phyloP scores from a whole-genome alignment of 1,284 basidiomycete species.

The Singerocomus inundabilis region DNA sequence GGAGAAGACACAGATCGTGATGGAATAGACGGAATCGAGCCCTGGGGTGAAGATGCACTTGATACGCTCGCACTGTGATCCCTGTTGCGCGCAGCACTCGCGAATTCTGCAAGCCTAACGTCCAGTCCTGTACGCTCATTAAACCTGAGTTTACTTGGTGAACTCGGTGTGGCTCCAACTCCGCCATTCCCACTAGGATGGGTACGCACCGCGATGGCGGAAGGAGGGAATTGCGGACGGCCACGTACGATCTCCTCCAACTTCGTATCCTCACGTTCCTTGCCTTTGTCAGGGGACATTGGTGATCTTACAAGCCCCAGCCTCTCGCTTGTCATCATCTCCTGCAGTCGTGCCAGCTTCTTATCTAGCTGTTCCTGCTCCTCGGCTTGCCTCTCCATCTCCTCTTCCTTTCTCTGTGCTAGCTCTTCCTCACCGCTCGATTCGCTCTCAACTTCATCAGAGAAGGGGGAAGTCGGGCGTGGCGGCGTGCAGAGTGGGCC shows the following conservation, averaged over 20 bases:
- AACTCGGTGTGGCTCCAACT: slow-evolving; percentile 3
- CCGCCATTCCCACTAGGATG: slow-evolving; percentile 1
- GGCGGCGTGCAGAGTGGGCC: slow-evolving; percentile 29
- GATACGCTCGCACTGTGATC: slow-evolving; percentile 66
- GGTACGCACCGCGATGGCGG: slow-evolving; percentile 25
- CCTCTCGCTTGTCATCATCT: slow-evolving; percentile 67
- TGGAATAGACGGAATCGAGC: slow-evolving; percentile 75
- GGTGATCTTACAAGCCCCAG: slow-evolving; percentile 65
- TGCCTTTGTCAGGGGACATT: slow-evolving; percentile 23
- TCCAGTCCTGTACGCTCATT: slow-evolving; percentile 28
- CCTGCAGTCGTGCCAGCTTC: slow-evolving; percentile 64
- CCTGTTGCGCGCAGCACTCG: slow-evolving; percentile 19
- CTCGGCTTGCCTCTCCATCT: slow-evolving; percentile 61
- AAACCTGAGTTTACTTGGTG: slow-evolving; percentile 18
- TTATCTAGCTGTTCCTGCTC: slow-evolving; percentile 62
- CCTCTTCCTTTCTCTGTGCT: slow-evolving; percentile 58
- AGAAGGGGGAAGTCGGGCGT: slow-evolving; percentile 46
- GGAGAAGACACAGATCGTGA: slow-evolving; percentile 56
- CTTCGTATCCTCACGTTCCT: slow-evolving; percentile 16
- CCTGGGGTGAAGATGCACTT: slow-evolving; percentile 65
- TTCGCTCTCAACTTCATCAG: slow-evolving; percentile 37
- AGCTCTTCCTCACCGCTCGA: slow-evolving; percentile 59
- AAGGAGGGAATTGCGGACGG: slow-evolving; percentile 34
- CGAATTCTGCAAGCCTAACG: slow-evolving; percentile 34
- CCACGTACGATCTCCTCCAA: slow-evolving; percentile 42